These are phyloP conservation scores for Sporothrix euskadiensis DNA, from an alignment of 2,329 filamentous ascomycete species.

Conservation along the genomic window DNA sequence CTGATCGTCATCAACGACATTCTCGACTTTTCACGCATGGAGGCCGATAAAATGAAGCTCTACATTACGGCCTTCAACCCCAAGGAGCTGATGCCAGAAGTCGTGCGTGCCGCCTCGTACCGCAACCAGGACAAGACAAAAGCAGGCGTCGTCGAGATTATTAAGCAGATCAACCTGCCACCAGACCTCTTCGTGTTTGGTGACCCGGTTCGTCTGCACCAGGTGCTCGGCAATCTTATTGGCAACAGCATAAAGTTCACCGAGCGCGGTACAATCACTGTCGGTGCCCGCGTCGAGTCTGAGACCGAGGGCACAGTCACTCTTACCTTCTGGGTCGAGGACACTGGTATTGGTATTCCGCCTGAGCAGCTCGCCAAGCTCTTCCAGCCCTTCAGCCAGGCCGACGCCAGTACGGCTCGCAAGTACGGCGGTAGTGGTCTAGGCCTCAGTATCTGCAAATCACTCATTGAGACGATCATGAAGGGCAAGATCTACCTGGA, in stretches of 20 bases:
- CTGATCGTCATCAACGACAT: conserved; percentile 96
- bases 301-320: conserved; percentile 71
- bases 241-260: conserved; percentile 96
- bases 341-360: conserved; percentile 90
- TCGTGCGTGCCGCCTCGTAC: conserved; percentile 65
- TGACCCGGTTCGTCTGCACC: conserved; percentile 66
- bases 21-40: conserved; percentile 91
- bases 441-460: conserved; percentile 91
- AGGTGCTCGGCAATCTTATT: conserved; percentile 78
- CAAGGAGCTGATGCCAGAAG: conserved; percentile 66
- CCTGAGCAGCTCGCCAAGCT: conserved; percentile 79
- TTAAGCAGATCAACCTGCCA: conserved; percentile 70
- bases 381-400: conserved; percentile 90
- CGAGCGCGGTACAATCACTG: conserved; percentile 79
- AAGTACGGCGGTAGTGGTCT: conserved; percentile 92
- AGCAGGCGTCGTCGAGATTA: conserved; percentile 62
- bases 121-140: conserved; percentile 65
- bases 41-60: conserved; percentile 82
- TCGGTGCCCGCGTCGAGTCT: conserved; percentile 70
- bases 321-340: conserved; percentile 80
- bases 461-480: conserved; percentile 89
- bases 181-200: conserved; percentile 69
- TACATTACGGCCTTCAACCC: conserved; percentile 70
- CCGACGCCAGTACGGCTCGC: conserved; percentile 83
- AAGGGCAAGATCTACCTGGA: conserved; percentile 81